Evolutionary conservation across 169 alveolate genomes (phyloP).

Genomic region (Cryptosporidium sp.): DNA sequence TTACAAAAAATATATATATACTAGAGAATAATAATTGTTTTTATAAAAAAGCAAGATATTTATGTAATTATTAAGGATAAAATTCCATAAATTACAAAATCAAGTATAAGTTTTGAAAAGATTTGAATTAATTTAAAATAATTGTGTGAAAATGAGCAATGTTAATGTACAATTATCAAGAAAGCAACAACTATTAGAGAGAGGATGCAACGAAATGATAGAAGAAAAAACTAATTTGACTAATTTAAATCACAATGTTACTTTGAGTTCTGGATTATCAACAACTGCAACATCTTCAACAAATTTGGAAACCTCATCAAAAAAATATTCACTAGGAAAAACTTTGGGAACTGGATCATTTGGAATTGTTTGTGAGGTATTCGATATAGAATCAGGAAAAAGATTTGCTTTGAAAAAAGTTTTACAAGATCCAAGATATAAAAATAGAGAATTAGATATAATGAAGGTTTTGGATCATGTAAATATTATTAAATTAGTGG

Average conservation of each 20-base stretch:
- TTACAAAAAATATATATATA: not conserved
- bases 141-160: slow-evolving; percentile 46
- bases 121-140: slow-evolving; percentile 1
- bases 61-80: not conserved
- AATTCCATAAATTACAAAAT: not conserved
- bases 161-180: slow-evolving; percentile 47
- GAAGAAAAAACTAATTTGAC: slow-evolving; percentile 35
- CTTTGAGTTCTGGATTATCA: slow-evolving; percentile 63
- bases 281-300: slow-evolving; percentile 74
- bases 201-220: slow-evolving; percentile 36
- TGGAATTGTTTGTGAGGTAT: slow-evolving; percentile 97
- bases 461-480: slow-evolving; percentile 94
- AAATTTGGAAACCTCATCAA: slow-evolving; percentile 26
- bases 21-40: not conserved
- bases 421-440: slow-evolving; percentile 94
- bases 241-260: slow-evolving; percentile 47
- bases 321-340: slow-evolving; percentile 86
- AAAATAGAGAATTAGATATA: slow-evolving; percentile 95
- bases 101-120: not conserved
- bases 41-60: not conserved
- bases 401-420: slow-evolving; percentile 97
- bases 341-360: slow-evolving; percentile 98
- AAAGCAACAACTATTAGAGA: slow-evolving; percentile 50
- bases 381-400: slow-evolving; percentile 93
- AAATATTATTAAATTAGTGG: slow-evolving; percentile 91